These are phyloP conservation scores for Trichosporon faecale DNA, from an alignment of 1,284 basidiomycete species.

Conservation along the genomic window DNA sequence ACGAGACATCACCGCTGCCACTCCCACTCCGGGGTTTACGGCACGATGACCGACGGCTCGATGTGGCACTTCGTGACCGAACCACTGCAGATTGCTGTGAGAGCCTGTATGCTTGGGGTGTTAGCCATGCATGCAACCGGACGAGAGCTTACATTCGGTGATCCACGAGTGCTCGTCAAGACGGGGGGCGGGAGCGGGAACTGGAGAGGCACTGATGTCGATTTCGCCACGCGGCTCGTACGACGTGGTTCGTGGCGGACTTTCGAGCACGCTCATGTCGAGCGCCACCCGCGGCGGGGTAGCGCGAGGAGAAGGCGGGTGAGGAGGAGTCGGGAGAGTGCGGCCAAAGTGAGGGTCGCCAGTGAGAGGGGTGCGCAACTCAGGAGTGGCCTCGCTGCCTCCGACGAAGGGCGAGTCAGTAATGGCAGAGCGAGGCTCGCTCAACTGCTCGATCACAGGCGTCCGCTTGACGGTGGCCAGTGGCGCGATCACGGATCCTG, in stretches of 20 bases:
- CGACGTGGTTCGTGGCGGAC: background rate
- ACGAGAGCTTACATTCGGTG: constrained; percentile 18
- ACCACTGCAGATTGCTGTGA: constrained; percentile 6
- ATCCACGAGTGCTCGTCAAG: constrained; percentile 24
- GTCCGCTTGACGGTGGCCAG: background rate
- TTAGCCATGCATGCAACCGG: constrained; percentile 13
- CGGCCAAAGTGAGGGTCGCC: constrained; percentile 1
- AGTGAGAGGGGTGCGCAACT: constrained; percentile 32
- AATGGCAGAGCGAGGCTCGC: background rate
- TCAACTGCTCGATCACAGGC: background rate
- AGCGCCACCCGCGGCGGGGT: background rate
- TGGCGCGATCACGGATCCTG: background rate
- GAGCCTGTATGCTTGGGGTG: constrained; percentile 19
- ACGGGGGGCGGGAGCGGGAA: background rate
- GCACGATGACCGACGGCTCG: background rate
- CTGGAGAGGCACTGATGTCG: background rate
- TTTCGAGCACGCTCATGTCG: background rate
- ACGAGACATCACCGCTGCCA: constrained; percentile 8
- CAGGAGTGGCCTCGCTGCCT: constrained; percentile 31
- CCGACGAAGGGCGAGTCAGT: background rate
- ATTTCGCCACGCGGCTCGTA: background rate
- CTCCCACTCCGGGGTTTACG: constrained; percentile 21
- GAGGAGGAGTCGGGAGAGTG: background rate
- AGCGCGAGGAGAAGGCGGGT: background rate
- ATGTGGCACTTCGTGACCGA: constrained; percentile 19